Percentiles rank a stretch among this genome's conserved stretches.
phyloP scores from a whole-genome alignment of 306 rosid species.

The Vigna trinervia region DNA sequence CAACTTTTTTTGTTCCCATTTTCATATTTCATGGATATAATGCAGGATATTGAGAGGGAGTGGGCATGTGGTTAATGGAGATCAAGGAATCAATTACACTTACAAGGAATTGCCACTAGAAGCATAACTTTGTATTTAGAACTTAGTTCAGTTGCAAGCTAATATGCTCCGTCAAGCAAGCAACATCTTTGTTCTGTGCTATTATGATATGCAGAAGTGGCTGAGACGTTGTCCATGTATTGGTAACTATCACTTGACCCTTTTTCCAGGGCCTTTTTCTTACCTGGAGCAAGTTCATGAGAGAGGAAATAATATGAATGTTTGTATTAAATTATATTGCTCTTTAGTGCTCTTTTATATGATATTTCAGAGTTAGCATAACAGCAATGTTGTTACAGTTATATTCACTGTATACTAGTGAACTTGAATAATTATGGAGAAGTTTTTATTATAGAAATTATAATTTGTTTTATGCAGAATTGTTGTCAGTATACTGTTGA shows the following conservation, averaged over 20 bases:
- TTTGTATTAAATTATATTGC: conserved; percentile 4
- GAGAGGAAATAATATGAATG: conserved; percentile 37
- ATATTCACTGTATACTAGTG: conserved; percentile 23
- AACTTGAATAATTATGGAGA: conserved; percentile 33
- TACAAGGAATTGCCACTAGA: conserved; percentile 55
- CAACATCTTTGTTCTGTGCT: conserved; percentile 36
- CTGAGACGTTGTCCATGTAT: conserved; percentile 35
- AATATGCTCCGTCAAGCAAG: conserved; percentile 36
- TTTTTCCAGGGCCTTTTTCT: conserved; percentile 46
- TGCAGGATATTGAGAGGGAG: conserved; percentile 88
- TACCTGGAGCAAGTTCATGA: conserved; percentile 49
- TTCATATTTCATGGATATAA: conserved; percentile 24
- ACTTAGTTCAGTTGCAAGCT: conserved; percentile 18
- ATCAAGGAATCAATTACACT: conserved; percentile 63
- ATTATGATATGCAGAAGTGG: conserved; percentile 39
- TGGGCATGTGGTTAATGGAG: conserved; percentile 83
- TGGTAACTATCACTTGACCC: conserved; percentile 35
- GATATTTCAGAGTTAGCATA: conserved; percentile 32
- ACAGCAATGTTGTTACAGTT: conserved; percentile 41
- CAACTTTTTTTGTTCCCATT: background rate
- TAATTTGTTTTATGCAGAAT: conserved; percentile 32
- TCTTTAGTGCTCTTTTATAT: conserved; percentile 26
- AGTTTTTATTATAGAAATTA: conserved; percentile 13
- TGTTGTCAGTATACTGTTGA: conserved; percentile 1
- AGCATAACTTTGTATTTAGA: conserved; percentile 37